Evolutionary conservation across 208 protist species (phyloP).

Genomic region (Naegleria fowleri): DNA sequence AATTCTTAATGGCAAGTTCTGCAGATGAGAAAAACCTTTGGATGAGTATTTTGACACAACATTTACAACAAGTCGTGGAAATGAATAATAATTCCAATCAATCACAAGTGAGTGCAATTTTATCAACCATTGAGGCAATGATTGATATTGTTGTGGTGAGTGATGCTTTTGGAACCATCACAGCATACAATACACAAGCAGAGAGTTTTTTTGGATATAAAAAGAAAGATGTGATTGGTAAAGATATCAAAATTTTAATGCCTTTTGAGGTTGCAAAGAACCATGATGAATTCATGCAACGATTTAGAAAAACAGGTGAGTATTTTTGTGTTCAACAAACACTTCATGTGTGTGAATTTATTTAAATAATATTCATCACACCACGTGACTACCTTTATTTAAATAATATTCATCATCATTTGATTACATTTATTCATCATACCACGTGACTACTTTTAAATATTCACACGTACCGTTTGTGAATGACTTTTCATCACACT

Average conservation of each 20-base stretch:
- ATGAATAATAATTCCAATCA: not conserved
- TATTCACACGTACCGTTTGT: no score
- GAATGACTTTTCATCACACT: no score
- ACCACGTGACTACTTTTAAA: no score
- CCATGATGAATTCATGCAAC: constrained; percentile 2
- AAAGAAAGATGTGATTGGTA: not conserved
- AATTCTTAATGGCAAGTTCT: not conserved
- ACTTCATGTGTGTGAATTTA: no score
- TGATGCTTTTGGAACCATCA: not conserved
- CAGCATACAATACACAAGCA: not conserved
- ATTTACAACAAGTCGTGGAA: not conserved
- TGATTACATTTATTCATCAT: no score
- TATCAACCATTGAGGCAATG: not conserved
- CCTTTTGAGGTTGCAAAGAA: not conserved
- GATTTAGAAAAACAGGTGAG: constrained; percentile 1
- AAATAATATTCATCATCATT: no score
- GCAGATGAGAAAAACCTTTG: not conserved
- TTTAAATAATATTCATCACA: no score
- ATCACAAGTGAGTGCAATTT: not conserved
- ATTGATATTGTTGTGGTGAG: not conserved
- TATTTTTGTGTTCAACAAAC: no score
- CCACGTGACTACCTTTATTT: no score
- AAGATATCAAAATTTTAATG: not conserved
- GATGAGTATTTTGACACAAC: not conserved
- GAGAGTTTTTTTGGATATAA: not conserved